Percentiles rank a stretch among this genome's conserved stretches.
phyloP scores from a whole-genome alignment of 371 early-diverging fungal genomes.

The Saksenaea vasiformis region DNA sequence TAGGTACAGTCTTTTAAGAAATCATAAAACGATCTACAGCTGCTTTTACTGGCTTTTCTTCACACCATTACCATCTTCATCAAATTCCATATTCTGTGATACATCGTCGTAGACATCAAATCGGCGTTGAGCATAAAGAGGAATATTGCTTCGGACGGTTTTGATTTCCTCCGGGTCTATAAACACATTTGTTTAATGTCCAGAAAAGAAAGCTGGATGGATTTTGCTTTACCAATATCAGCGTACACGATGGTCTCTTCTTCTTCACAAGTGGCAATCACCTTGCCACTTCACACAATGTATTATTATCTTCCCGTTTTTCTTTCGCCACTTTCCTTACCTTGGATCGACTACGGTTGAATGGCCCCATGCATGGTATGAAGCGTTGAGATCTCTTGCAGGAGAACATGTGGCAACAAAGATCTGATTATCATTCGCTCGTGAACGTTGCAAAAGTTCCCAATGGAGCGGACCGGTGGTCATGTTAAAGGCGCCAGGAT shows the following conservation, averaged over 20 bases:
- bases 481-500: constrained; percentile 96
- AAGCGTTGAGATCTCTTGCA: constrained; percentile 76
- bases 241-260: constrained; percentile 84
- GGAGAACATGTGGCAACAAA: constrained; percentile 94
- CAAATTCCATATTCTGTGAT: constrained; percentile 26
- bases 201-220: too few relatives aligned
- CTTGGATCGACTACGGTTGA: constrained; percentile 89
- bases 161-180: constrained; percentile 62
- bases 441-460: constrained; percentile 89
- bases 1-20: constrained; percentile 70
- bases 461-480: constrained; percentile 95
- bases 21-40: neutral
- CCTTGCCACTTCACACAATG: constrained; percentile 46
- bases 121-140: constrained; percentile 79
- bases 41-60: constrained; percentile 23
- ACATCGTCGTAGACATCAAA: constrained; percentile 85
- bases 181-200: too few relatives aligned
- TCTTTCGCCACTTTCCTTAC: constrained; percentile 39
- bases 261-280: constrained; percentile 74
- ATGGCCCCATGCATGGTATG: constrained; percentile 95
- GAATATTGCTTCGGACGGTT: constrained; percentile 71
- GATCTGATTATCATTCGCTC: constrained; percentile 75
- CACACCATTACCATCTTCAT: constrained; percentile 28
- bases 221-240: constrained; percentile 74
- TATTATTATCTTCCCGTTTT: constrained; percentile 13